Evolutionary conservation across 2,329 filamentous ascomycete species (phyloP).

Genomic region (Aotearoamyces nothofagi): DNA sequence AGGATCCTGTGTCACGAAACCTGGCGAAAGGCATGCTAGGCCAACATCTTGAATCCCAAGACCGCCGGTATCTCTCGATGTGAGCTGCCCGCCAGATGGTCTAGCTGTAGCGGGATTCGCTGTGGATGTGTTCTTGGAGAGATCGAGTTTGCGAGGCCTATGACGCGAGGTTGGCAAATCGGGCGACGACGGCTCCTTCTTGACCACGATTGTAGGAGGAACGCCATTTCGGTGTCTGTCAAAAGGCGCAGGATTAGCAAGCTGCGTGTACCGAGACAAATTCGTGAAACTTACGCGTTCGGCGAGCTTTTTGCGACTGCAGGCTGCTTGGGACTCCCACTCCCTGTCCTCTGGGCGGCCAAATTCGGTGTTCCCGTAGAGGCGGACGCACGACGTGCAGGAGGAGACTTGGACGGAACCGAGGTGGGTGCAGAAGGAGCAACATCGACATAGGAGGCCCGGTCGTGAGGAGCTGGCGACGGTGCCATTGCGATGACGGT

Average conservation of each 20-base stretch:
- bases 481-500: slow-evolving; percentile 54
- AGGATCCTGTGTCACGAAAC: slow-evolving; percentile 94
- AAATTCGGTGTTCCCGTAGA: slow-evolving; percentile 27
- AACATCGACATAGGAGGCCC: slow-evolving; percentile 38
- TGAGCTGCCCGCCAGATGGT: slow-evolving; percentile 52
- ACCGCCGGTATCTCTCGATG: slow-evolving; percentile 55
- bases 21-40: slow-evolving; percentile 84
- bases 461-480: slow-evolving; percentile 51
- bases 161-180: slow-evolving; percentile 60
- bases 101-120: slow-evolving; percentile 43
- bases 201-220: slow-evolving; percentile 74
- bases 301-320: slow-evolving; percentile 37
- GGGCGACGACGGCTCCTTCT: slow-evolving; percentile 89
- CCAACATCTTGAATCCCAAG: slow-evolving; percentile 84
- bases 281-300: slow-evolving; percentile 36
- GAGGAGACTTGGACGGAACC: slow-evolving; percentile 13
- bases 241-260: slow-evolving; percentile 11
- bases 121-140: slow-evolving; percentile 48
- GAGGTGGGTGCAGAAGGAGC: slow-evolving; percentile 19
- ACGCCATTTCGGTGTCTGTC: slow-evolving; percentile 34
- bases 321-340: slow-evolving; percentile 35
- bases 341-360: slow-evolving; percentile 31
- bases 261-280: slow-evolving; percentile 8
- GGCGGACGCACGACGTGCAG: slow-evolving; percentile 13
- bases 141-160: slow-evolving; percentile 61